Base-by-base conservation (phyloP, 2,329 filamentous ascomycete species). In the Clonostachys rosea region DNA sequence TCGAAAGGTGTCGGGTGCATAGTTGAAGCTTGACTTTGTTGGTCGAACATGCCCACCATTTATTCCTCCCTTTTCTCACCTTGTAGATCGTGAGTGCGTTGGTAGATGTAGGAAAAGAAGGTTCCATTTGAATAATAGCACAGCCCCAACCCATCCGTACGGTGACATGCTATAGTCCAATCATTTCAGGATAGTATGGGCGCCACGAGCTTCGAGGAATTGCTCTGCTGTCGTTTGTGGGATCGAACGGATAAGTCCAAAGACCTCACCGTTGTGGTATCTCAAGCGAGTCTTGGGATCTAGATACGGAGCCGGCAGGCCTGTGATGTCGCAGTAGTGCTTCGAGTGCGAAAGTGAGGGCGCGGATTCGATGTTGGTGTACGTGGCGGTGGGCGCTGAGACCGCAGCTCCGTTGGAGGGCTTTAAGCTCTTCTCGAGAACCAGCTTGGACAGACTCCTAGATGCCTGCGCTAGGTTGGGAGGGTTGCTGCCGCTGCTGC, bases 21-120 rank as follows among this genome's bases (percentile, higher is more conserved):
- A 87, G 89, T 86, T 82, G 84, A 79, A 75, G 89, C 81, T 95
- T 96, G 91, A 95, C 89, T 96, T 89, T 88, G 88, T 82, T 84
- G 87, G 80, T 86, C 87, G 75, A 70, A 94, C 88, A 92, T 56
- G 55, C 45, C 46, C 51, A 44, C 43, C 47, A 49, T 41, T 44
- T 35, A 48, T 6, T 13, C 40, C 20, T 6, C 43, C 13, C 6
- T 14, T 33, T 18, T 5, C 33, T 45, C 11, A n/a, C 35, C 11
- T 20, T 30, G 24, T 30, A 30, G 24, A 30, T 30, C 24, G 24
- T 30, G 24, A 30, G 10, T 30, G 24, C 24, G 24, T 30, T 10
- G 24, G 24, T 30, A 36, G 20, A 35, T 37, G 43, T 20, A 36
- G 17, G 13, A 11, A 30, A 42, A 14, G 40, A 10, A 42, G 40